A percentile compares a stretch with the other conserved stretches of the same genome.
phyloP scores from a whole-genome alignment of 305 asterid species.

The Fraxinus dipetala region DNA sequence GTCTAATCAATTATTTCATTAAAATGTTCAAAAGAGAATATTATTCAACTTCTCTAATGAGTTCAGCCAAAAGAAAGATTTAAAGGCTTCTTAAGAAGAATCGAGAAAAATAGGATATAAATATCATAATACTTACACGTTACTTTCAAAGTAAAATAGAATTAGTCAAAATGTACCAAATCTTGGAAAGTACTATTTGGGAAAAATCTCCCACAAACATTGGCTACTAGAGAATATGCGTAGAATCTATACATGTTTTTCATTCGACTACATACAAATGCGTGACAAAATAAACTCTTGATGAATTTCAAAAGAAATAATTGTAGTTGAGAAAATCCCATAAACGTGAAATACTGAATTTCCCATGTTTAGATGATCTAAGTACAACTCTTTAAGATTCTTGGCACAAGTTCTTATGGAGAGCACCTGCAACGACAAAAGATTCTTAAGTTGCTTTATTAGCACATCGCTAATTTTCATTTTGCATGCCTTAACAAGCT shows the following conservation, averaged over 20 bases:
- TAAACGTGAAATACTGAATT: slow-evolving; percentile 59
- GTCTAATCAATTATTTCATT: background rate
- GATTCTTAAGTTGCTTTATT: background rate
- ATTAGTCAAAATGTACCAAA: background rate
- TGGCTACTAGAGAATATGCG: background rate
- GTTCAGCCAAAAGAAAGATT: background rate
- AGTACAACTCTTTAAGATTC: slow-evolving; percentile 62
- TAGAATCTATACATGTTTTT: background rate
- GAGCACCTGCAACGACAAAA: slow-evolving; percentile 55
- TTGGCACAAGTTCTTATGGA: slow-evolving; percentile 47
- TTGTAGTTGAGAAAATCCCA: slow-evolving; percentile 69
- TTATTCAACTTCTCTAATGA: background rate
- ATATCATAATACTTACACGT: too few relatives aligned
- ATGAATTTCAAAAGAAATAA: background rate
- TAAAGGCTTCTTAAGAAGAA: background rate
- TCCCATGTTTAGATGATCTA: slow-evolving; percentile 65
- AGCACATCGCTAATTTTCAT: background rate
- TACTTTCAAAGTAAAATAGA: background rate
- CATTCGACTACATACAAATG: background rate
- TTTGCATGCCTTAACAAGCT: background rate
- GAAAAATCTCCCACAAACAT: background rate
- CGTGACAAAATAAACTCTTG: background rate
- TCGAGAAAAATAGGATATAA: background rate
- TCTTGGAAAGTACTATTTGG: background rate
- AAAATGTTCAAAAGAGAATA: background rate